These are phyloP conservation scores for Phytophthora idaei DNA, from an alignment of 352 stramenopile species.

Conservation along the genomic window DNA sequence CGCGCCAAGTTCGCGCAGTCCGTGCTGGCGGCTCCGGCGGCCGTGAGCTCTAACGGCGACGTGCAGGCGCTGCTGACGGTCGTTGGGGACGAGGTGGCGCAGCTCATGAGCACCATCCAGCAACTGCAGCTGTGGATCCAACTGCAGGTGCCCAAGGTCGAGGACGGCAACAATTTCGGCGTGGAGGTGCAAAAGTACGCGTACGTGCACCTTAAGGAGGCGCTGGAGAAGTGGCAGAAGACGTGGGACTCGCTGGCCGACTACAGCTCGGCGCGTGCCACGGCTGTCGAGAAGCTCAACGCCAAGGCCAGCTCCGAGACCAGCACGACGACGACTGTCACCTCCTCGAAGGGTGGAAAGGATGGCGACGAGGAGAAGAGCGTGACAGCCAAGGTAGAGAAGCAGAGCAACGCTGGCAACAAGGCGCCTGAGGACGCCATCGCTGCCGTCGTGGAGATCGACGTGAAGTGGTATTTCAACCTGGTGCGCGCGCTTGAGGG, in stretches of 20 bases:
- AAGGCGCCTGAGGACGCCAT: conserved; percentile 59
- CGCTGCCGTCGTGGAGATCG: conserved; percentile 72
- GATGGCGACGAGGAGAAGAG: conserved; percentile 78
- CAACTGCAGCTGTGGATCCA: conserved; percentile 76
- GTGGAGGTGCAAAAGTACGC: conserved; percentile 87
- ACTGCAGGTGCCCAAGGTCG: conserved; percentile 75
- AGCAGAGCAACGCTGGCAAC: conserved; percentile 43
- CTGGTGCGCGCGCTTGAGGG: conserved; percentile 67
- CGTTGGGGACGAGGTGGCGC: conserved; percentile 63
- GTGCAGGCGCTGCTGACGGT: conserved; percentile 48
- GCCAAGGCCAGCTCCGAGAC: conserved; percentile 66
- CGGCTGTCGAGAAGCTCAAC: conserved; percentile 75
- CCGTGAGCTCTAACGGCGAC: conserved; percentile 46
- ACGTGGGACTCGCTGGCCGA: conserved; percentile 74
- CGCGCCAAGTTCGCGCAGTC: conserved; percentile 42
- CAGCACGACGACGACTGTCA: conserved; percentile 63
- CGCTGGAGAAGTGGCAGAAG: conserved; percentile 73
- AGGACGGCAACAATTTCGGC: conserved; percentile 89
- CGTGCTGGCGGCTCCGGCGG: conserved; percentile 35
- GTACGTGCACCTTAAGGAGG: conserved; percentile 71
- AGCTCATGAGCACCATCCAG: conserved; percentile 49
- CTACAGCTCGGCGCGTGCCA: conserved; percentile 68
- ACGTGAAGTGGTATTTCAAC: conserved; percentile 89
- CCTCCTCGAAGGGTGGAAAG: conserved; percentile 63
- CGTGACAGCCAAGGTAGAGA: conserved; percentile 62